A percentile compares a stretch with the other conserved stretches of the same genome.
Conservation (phyloP, 208 protist genomes). For the Willaertia magna region DNA sequence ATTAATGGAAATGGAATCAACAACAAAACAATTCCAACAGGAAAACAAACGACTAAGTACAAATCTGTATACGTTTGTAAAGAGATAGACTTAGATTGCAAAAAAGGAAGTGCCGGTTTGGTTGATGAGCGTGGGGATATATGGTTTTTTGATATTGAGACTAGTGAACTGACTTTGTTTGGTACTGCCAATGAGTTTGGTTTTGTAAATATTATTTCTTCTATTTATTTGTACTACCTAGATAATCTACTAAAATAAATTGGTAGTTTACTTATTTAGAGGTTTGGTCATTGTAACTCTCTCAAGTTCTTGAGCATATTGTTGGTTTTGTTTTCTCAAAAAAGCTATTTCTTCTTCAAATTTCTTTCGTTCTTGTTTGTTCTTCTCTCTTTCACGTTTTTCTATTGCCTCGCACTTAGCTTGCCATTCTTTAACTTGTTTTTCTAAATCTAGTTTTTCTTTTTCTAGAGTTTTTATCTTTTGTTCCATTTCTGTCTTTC, state of each 20-base stretch:
- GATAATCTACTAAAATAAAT: background rate
- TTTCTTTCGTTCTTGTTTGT: conserved; percentile 67
- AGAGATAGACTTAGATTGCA: background rate
- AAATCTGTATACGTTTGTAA: background rate
- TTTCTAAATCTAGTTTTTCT: conserved; percentile 80
- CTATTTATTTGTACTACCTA: background rate
- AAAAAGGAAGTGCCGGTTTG: background rate
- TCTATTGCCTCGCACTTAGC: conserved; percentile 71
- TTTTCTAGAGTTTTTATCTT: conserved; percentile 72
- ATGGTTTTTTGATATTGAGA: background rate
- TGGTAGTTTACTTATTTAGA: background rate
- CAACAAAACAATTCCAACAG: background rate
- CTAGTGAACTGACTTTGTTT: background rate
- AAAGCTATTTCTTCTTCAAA: conserved; percentile 61
- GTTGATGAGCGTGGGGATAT: background rate
- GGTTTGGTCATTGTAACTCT: conserved; percentile 8
- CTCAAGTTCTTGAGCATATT: conserved; percentile 37
- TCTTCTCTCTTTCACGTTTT: conserved; percentile 56
- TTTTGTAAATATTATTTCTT: background rate
- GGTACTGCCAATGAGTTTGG: background rate
- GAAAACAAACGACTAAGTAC: background rate
- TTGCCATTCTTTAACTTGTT: conserved; percentile 54
- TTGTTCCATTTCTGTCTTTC: conserved; percentile 80
- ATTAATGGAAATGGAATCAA: background rate
- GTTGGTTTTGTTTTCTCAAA: conserved; percentile 51